Percentiles rank a stretch among this genome's conserved stretches.
These are phyloP conservation scores for Celoporthe dispersa DNA, from an alignment of 2,329 filamentous ascomycete species.

Conservation along the genomic window DNA sequence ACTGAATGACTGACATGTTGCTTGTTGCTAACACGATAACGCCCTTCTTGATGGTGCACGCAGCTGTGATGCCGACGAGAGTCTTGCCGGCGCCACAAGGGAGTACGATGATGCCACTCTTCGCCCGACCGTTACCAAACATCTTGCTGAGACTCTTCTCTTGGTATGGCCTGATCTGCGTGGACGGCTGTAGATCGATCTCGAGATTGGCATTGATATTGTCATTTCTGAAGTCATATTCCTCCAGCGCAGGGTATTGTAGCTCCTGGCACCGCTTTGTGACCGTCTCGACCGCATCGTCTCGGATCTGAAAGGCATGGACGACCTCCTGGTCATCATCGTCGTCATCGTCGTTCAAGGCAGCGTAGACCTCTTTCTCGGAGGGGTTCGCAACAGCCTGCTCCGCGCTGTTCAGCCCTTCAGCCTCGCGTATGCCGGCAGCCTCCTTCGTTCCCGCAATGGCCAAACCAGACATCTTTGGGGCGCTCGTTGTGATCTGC, in stretches of 20 bases:
- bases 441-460: slow-evolving; percentile 96
- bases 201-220: slow-evolving; percentile 87
- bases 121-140: slow-evolving; percentile 97
- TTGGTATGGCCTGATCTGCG: slow-evolving; percentile 92
- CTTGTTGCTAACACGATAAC: slow-evolving; percentile 95
- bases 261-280: slow-evolving; percentile 89
- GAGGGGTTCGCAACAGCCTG: slow-evolving; percentile 57
- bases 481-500: slow-evolving; percentile 79
- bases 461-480: slow-evolving; percentile 83
- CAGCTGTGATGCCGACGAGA: slow-evolving; percentile 95
- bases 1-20: slow-evolving; percentile 97
- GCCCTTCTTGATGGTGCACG: slow-evolving; percentile 96
- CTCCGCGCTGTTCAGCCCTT: slow-evolving; percentile 47
- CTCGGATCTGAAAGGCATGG: slow-evolving; percentile 89
- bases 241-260: slow-evolving; percentile 85
- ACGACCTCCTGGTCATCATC: slow-evolving; percentile 80
- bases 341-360: slow-evolving; percentile 81
- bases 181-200: slow-evolving; percentile 87
- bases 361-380: slow-evolving; percentile 72
- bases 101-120: slow-evolving; percentile 95
- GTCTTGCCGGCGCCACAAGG: slow-evolving; percentile 98
- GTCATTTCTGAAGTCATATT: slow-evolving; percentile 97
- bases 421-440: slow-evolving; percentile 80
- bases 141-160: slow-evolving; percentile 98
- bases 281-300: slow-evolving; percentile 80